Evolutionary conservation across 352 stramenopile genomes (phyloP).

Genomic region (Blastocystis sp.): DNA sequence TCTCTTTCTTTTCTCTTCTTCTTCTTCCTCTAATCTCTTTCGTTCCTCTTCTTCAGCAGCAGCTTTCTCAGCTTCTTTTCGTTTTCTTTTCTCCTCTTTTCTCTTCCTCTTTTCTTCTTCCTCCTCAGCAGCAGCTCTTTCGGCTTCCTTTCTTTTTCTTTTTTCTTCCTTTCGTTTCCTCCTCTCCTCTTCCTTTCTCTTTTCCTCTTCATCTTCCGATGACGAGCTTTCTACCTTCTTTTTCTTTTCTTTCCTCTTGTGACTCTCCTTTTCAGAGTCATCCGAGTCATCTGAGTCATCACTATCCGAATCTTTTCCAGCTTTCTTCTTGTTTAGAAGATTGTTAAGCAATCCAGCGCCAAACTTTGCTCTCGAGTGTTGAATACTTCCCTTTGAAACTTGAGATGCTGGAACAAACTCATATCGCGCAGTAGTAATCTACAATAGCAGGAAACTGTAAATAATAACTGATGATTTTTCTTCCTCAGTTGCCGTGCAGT

Average conservation of each 20-base stretch:
- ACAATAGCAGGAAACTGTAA: background rate
- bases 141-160: background rate
- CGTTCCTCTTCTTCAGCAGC: background rate
- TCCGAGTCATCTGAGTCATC: background rate
- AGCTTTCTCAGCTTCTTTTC: background rate
- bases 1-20: slow-evolving; percentile 27
- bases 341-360: background rate
- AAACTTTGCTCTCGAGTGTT: background rate
- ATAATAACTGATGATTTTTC: background rate
- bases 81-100: background rate
- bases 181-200: background rate
- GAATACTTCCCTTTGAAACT: background rate
- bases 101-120: slow-evolving; percentile 24
- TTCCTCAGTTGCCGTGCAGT: slow-evolving; percentile 19
- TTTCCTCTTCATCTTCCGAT: background rate
- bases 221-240: slow-evolving; percentile 7
- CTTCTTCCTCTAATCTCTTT: background rate
- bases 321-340: background rate
- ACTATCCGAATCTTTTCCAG: background rate
- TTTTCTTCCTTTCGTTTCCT: background rate
- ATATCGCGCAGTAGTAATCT: slow-evolving; percentile 3
- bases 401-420: slow-evolving; percentile 52
- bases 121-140: background rate
- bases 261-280: background rate
- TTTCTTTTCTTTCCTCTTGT: slow-evolving; percentile 2